Base-by-base conservation (phyloP, 129 eudicot species). In the Artemisia tridentata region DNA sequence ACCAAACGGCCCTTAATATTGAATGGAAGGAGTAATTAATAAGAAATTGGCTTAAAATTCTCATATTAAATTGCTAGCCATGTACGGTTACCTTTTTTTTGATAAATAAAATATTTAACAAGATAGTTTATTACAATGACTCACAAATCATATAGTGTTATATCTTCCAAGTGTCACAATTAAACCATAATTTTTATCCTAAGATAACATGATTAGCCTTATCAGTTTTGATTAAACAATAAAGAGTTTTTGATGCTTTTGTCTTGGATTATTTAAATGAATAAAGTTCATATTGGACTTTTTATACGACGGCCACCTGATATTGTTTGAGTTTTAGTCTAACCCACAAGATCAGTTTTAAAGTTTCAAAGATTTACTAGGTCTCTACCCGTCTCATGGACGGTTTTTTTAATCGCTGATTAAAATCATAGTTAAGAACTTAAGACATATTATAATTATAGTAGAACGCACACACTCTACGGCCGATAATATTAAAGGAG, bases 311-410 rank as follows among this genome's bases (percentile, higher is more conserved):
- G 17, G 20, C 34, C 61, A 61, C 61, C 52, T 72, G 69, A 60
- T 38, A 29, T 19, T 72, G 31, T 61, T 60, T 48, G 69, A 49
- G 69, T 59, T 31, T 48, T 47, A 27, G 29, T 11, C 49, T 60
- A 49, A 61, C 58, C 69, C 15, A 72, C 58, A 47, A 72, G 63
- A 52, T 68, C 63, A 48, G 8, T 69, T 52, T 17, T n/a, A 45
- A 31, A 68, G n/a, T 27, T 12, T 31, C 27, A 16, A 52, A 69
- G 63, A 54, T 31, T 53, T 52, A 50, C 31, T 25, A 52, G 73
- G 31, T 27, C 31, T 27, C 31, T 27, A 27, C 31, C 31, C 5
- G 31, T 27, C 31, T 27, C 5, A 27, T 27, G 31, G 31, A 27
- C 4, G 31, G 31, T 27, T 27, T 27, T 27, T 5, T 27, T 27